Evolutionary conservation across 768 basidiomycete genomes (phyloP).

Genomic region (Rhizopogon vinicolor): DNA sequence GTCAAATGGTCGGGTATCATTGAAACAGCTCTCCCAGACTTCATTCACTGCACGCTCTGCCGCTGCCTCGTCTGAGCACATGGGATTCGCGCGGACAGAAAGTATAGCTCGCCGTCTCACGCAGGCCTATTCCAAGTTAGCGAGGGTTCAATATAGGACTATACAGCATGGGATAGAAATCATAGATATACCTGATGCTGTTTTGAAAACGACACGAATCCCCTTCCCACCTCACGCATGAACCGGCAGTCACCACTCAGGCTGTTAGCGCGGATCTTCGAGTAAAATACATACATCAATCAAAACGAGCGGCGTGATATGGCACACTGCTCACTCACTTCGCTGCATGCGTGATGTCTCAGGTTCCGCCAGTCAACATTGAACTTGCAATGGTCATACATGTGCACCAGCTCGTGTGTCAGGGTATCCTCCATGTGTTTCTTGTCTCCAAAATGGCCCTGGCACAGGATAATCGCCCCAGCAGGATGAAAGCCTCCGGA

Average conservation of each 20-base stretch:
- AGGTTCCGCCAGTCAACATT: conserved; percentile 90
- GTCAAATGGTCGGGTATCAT: conserved; percentile 94
- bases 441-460: conserved; percentile 76
- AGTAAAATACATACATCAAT: neutral
- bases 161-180: conserved; percentile 5
- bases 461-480: conserved; percentile 81
- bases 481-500: conserved; percentile 85
- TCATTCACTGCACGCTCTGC: conserved; percentile 93
- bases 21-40: conserved; percentile 96
- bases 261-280: conserved; percentile 93
- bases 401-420: conserved; percentile 89
- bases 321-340: conserved; percentile 49
- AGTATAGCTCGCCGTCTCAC: conserved; percentile 83
- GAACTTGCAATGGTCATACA: conserved; percentile 95
- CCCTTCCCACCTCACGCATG: conserved; percentile 74
- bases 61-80: conserved; percentile 67
- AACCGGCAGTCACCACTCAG: conserved; percentile 91
- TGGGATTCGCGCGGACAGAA: conserved; percentile 78
- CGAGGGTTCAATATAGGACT: conserved; percentile 5
- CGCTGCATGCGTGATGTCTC: conserved; percentile 93
- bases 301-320: neutral
- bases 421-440: conserved; percentile 92
- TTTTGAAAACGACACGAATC: conserved; percentile 78
- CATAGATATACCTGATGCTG: conserved; percentile 75
- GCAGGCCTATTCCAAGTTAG: conserved; percentile 56